phyloP scores from a whole-genome alignment of 148 eudicot species.

The Amaranthus cruentus region DNA sequence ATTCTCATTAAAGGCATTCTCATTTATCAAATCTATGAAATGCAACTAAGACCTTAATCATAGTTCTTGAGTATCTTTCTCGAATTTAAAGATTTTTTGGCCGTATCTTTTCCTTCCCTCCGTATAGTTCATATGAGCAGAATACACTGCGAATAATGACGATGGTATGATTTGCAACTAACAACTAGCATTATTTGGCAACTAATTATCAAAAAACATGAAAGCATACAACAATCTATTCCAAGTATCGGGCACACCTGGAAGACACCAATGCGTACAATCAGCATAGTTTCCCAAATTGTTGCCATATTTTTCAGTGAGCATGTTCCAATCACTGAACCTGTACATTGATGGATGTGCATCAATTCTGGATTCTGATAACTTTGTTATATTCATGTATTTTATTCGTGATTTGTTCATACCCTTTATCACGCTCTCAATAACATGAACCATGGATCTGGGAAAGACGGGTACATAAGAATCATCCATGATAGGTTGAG shows the following conservation, averaged over 20 bases:
- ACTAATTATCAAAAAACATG: slow-evolving; percentile 16
- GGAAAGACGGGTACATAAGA: slow-evolving; percentile 31
- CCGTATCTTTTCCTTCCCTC: no score
- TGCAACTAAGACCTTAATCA: no score
- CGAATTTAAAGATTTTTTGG: no score
- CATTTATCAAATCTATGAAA: no score
- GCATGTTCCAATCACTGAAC: slow-evolving; percentile 20
- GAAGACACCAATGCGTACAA: slow-evolving; percentile 55
- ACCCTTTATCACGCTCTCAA: slow-evolving; percentile 21
- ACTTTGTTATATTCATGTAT: slow-evolving; percentile 45
- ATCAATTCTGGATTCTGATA: slow-evolving; percentile 38
- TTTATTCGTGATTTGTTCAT: slow-evolving; percentile 23
- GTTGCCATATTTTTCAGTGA: slow-evolving; percentile 3
- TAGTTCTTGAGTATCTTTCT: no score
- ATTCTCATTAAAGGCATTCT: no score
- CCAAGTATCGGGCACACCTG: slow-evolving; percentile 48
- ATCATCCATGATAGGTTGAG: slow-evolving; percentile 36
- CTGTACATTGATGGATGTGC: slow-evolving; percentile 41
- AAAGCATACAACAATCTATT: slow-evolving; percentile 35
- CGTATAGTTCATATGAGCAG: no score
- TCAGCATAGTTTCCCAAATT: slow-evolving; percentile 21
- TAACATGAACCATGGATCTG: slow-evolving; percentile 25
- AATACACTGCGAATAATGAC: no score
- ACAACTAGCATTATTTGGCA: neutral
- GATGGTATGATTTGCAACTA: no score